phyloP scores from a whole-genome alignment of 257 asterid species.

The Solanum rostratum region DNA sequence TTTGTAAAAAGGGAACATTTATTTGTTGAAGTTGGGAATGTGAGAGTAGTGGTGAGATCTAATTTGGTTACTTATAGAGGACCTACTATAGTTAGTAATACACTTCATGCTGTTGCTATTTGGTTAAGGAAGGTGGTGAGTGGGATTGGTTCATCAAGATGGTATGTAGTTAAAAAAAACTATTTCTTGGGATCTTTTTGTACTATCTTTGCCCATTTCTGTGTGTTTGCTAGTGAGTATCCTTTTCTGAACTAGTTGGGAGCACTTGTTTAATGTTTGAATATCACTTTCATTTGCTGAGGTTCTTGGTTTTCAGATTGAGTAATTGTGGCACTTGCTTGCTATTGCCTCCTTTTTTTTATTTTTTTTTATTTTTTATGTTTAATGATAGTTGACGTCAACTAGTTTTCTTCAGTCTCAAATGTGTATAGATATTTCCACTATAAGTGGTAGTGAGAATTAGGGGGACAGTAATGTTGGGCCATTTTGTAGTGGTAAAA shows the following conservation, averaged over 20 bases:
- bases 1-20: conserved; percentile 34
- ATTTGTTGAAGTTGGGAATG: conserved; percentile 36
- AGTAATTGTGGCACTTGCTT: not conserved
- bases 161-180: conserved; percentile 10
- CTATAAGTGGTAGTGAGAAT: not conserved
- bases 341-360: not conserved
- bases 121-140: conserved; percentile 53
- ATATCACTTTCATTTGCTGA: not conserved
- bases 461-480: not conserved
- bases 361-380: no score
- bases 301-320: not conserved
- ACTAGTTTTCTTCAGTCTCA: not conserved
- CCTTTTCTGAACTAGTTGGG: not conserved
- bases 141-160: conserved; percentile 86
- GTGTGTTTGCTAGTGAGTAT: not conserved
- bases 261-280: not conserved
- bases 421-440: not conserved
- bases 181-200: not conserved
- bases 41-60: conserved; percentile 45
- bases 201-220: not conserved
- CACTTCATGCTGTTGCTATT: conserved; percentile 62
- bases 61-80: conserved; percentile 66
- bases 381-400: not conserved
- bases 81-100: conserved; percentile 64
- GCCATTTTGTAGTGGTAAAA: not conserved